phyloP scores from a whole-genome alignment of 257 asterid species.

The Solanum tacnaense region DNA sequence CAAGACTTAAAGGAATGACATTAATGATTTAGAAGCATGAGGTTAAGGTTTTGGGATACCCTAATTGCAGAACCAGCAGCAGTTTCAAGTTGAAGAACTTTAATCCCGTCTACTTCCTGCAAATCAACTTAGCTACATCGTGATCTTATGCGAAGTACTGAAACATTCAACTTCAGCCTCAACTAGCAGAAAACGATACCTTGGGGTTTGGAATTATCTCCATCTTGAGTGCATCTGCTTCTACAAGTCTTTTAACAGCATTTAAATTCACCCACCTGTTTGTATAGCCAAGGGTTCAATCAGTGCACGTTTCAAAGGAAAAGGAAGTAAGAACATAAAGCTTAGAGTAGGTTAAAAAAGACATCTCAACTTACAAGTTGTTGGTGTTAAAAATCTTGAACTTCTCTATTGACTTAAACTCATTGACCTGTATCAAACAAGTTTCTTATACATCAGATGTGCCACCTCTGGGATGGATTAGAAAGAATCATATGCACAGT shows the following conservation, averaged over 20 bases:
- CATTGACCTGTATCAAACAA: slow-evolving; percentile 55
- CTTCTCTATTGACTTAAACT: slow-evolving; percentile 95
- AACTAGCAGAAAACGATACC: slow-evolving; percentile 24
- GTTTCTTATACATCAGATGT: not conserved
- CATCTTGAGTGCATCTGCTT: slow-evolving; percentile 76
- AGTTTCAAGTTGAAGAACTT: slow-evolving; percentile 96
- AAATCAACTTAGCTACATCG: not conserved
- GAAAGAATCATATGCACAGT: not conserved
- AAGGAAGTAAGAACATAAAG: not conserved
- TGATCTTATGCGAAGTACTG: not conserved
- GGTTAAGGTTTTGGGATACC: slow-evolving; percentile 28
- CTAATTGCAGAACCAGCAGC: slow-evolving; percentile 99
- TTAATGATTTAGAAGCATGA: not conserved
- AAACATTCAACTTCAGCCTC: not conserved
- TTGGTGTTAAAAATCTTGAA: slow-evolving; percentile 97
- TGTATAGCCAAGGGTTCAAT: slow-evolving; percentile 1
- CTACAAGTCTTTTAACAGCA: slow-evolving; percentile 78
- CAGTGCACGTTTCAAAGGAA: not conserved
- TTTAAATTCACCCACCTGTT: slow-evolving; percentile 89
- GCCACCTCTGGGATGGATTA: not conserved
- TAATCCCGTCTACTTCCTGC: slow-evolving; percentile 92
- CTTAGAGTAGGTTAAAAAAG: not conserved
- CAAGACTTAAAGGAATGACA: not conserved
- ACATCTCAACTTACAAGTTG: slow-evolving; percentile 64
- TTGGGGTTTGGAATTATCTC: slow-evolving; percentile 98